phyloP scores from a whole-genome alignment of 805 yeast genomes.

The Pichia nanzhaoensis region DNA sequence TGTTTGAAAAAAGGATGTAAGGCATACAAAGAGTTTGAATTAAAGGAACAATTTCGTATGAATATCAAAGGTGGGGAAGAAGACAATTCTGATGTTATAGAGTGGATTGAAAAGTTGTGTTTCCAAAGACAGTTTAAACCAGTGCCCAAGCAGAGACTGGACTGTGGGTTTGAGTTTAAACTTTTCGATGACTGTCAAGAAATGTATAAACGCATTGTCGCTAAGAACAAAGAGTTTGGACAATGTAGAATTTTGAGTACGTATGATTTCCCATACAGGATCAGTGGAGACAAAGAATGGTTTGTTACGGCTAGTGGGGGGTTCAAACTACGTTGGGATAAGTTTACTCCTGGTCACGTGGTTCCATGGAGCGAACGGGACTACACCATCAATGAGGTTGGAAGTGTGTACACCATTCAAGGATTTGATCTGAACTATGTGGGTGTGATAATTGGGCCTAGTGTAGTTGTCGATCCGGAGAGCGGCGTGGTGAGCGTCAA shows the following conservation, averaged over 20 bases:
- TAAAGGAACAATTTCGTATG: slow-evolving; percentile 38
- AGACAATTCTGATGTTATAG: slow-evolving; percentile 30
- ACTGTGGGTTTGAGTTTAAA: slow-evolving; percentile 20
- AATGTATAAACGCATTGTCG: slow-evolving; percentile 33
- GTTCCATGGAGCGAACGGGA: slow-evolving; percentile 41
- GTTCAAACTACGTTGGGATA: slow-evolving; percentile 41
- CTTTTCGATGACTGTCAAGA: slow-evolving; percentile 37
- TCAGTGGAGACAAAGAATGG: slow-evolving; percentile 37
- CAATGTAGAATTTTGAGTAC: slow-evolving; percentile 39
- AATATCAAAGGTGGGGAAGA: slow-evolving; percentile 12
- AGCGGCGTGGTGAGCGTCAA: slow-evolving; percentile 30
- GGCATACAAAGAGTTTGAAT: not conserved
- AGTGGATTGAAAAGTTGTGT: slow-evolving; percentile 36
- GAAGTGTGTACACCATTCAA: slow-evolving; percentile 42
- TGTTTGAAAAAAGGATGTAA: slow-evolving; percentile 1
- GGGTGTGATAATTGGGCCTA: slow-evolving; percentile 39
- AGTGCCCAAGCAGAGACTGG: slow-evolving; percentile 25
- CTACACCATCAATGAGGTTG: slow-evolving; percentile 42
- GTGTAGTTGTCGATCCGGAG: slow-evolving; percentile 33
- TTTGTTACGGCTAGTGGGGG: slow-evolving; percentile 37
- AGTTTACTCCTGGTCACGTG: slow-evolving; percentile 35
- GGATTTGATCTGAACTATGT: slow-evolving; percentile 44
- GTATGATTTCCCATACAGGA: slow-evolving; percentile 40
- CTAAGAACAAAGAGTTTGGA: slow-evolving; percentile 29
- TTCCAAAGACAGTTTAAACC: slow-evolving; percentile 30